Percentiles rank a stretch among this genome's conserved stretches.
These are phyloP conservation scores for Chrysanthemum makinoi DNA, from an alignment of 129 eudicot genomes.

Conservation along the genomic window DNA sequence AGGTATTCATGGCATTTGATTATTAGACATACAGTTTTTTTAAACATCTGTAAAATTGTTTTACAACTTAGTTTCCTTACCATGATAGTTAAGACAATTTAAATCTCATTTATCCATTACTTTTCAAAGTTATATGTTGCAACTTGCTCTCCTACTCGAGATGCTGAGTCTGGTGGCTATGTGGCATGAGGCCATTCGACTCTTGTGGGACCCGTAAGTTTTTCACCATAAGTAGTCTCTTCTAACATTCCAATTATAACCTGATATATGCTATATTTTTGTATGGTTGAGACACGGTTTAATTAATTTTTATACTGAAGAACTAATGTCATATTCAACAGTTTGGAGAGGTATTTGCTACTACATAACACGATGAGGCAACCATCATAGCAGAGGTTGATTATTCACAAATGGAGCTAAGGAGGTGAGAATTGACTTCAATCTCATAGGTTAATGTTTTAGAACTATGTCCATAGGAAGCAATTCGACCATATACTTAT, in stretches of 20 bases:
- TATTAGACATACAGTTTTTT: no score
- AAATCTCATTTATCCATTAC: neutral
- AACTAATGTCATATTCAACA: slow-evolving; percentile 29
- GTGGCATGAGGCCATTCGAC: slow-evolving; percentile 99
- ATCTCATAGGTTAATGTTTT: neutral
- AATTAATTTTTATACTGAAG: neutral
- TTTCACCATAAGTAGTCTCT: slow-evolving; percentile 2
- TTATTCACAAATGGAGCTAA: slow-evolving; percentile 67
- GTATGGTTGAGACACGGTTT: neutral
- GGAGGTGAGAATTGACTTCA: slow-evolving; percentile 54
- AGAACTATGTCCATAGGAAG: neutral
- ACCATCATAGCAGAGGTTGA: slow-evolving; percentile 78
- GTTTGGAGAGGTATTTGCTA: slow-evolving; percentile 95
- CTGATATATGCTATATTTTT: neutral
- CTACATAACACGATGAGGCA: slow-evolving; percentile 88
- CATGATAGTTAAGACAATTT: neutral
- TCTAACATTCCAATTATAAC: neutral
- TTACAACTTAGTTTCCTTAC: no score
- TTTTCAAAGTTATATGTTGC: slow-evolving; percentile 79
- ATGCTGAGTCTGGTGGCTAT: slow-evolving; percentile 80
- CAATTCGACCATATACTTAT: neutral
- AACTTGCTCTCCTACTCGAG: slow-evolving; percentile 96
- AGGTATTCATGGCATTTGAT: no score
- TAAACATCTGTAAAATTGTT: no score
- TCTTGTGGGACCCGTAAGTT: slow-evolving; percentile 90